Base-by-base conservation (phyloP, 176 grass and related monocot species). In the Dactylis glomerata region DNA sequence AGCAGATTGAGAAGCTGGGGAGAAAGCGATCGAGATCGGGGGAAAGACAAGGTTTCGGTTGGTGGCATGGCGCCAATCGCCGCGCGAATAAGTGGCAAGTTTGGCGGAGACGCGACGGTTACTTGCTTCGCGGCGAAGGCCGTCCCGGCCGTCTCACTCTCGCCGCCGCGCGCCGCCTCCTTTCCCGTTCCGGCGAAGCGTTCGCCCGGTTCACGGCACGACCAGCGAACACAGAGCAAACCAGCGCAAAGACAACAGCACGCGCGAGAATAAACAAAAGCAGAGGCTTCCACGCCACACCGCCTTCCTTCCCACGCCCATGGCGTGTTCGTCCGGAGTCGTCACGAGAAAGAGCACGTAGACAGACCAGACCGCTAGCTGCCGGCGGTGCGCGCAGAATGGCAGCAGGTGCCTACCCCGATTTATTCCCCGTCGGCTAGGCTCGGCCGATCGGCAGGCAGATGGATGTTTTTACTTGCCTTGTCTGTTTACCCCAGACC, bases 71-170 rank as follows among this genome's bases (percentile, higher is more conserved):
- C 13, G 56, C 10, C 56, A 59, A 27, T 59, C 10, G 49, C 50
- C 13, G 68, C 41, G 4, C 16, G 6, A 40, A 11, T 1, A 19
- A 28, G 73, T 67, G 73, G 54, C 87, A 38, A 5, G n/a, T 67
- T 74, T 64, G 66, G 67, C 69, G 37, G 36, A 14, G 22, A 40
- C 78, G 51, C 23, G 17, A 68, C 57, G 58, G 67, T 90, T 87
- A 84, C 80, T 90, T 87, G 89, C 80, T 90, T 87, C 57, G n/a
- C 59, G 83, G 83, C 83, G 24, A 85, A 77, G 88, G 38, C n/a
- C 79, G 37, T 0, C 68, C 67, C 54, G 22, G 24, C 54, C 55
- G 54, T 23, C 54, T 23, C 54, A 23, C 44, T 12, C 11, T 36
- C 34, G 5, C 16, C 16, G 19, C 52, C 52, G 52, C 8, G 52